Base-by-base conservation (phyloP, 208 protist species). In the Tritrichomonas foetus region DNA sequence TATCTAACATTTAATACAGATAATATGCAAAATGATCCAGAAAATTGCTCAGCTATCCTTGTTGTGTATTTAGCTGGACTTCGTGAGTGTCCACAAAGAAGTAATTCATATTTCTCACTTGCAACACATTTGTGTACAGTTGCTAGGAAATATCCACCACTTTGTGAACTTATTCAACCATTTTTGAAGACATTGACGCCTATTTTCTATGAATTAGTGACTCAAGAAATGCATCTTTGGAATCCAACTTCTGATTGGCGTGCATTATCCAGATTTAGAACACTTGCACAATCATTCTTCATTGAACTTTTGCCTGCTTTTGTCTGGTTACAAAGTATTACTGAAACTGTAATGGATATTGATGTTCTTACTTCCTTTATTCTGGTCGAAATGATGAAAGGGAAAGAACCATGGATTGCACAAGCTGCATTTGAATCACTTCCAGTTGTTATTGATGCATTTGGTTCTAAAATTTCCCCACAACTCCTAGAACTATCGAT, bases 111-210 rank as follows among this genome's bases (percentile, higher is more conserved):
- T 89, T 89, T 36, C 36, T 53, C 41, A 89, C 16, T 89, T 5
- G 41, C 78, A 33, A 57, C 78, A 89, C 41, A 57, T 20, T 57
- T 89, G 8, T 89, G 78, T n/a, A 89, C 78, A 39, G 33, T 30
- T 55, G 78, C 47, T n/a, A 20, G 41, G 0, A 53, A 89, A 33
- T 89, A 44, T 53, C 16, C 41, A 27, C 14, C 27, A 25, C 33
- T 89, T 27, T 11, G 25, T 5, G 30, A 53, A 53, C 13, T 53
- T 20, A 89, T 89, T 33, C 3, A 57, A 39, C 41, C 20, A 5
- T 89, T 89, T 16, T 89, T 89, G 27, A 89, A 53, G n/a, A 89
- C 41, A 22, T 57, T 89, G 47, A 89, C 78, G 20, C 78, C 78
- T 39, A 49, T 89, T 33, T 57, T 89, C 16, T 27, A 22, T 53